Conservation (phyloP, 2,329 filamentous ascomycete species). For the Diplodia mutila region DNA sequence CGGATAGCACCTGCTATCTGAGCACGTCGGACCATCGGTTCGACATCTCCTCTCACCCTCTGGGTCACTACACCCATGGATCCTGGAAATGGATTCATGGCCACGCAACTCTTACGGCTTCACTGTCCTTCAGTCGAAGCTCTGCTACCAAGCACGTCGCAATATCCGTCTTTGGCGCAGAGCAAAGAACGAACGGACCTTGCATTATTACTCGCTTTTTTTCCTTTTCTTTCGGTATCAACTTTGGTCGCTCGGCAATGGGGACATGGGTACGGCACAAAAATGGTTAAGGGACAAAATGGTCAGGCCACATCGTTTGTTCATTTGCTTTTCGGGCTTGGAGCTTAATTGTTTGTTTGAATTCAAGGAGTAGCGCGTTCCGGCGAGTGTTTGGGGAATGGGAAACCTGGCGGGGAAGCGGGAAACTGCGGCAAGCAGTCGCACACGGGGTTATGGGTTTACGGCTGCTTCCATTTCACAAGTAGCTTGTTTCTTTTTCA, state of each 20-base stretch:
- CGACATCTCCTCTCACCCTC: slow-evolving; percentile 2
- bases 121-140: background rate
- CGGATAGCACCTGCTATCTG: background rate
- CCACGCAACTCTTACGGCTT: slow-evolving; percentile 11
- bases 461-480: background rate
- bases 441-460: background rate
- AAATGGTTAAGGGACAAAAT: slow-evolving; percentile 10
- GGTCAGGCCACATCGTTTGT: slow-evolving; percentile 3
- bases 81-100: background rate
- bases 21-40: background rate
- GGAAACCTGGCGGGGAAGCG: background rate
- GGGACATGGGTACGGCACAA: background rate
- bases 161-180: background rate
- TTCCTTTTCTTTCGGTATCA: background rate
- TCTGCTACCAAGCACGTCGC: background rate
- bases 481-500: background rate
- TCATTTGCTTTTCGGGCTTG: slow-evolving; percentile 8
- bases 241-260: background rate
- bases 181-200: background rate
- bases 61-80: background rate
- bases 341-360: no score
- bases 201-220: slow-evolving; percentile 19
- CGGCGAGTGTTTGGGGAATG: slow-evolving; percentile 11
- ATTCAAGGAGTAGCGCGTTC: background rate
- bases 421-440: background rate